These are phyloP conservation scores for Saturnispora bothae DNA, from an alignment of 805 yeast species.

Conservation along the genomic window DNA sequence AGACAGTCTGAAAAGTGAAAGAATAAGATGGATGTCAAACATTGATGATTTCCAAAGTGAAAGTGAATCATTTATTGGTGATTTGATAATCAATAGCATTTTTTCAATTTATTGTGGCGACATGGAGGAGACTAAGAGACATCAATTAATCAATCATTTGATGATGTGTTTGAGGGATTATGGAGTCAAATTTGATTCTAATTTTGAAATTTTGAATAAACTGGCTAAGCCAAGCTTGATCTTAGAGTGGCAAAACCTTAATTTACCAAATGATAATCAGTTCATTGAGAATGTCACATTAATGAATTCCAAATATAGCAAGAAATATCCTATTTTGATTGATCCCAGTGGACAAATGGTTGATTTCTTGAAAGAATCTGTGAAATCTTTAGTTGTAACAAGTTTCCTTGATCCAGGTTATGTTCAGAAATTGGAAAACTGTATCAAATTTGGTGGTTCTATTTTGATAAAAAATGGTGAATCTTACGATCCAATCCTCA, in stretches of 20 bases:
- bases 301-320: conserved; percentile 19
- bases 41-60: conserved; percentile 39
- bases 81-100: conserved; percentile 54
- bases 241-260: conserved; percentile 40
- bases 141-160: conserved; percentile 16
- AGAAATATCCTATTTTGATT: conserved; percentile 46
- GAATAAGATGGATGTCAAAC: conserved; percentile 61
- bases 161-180: conserved; percentile 23
- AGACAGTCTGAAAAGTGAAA: conserved; percentile 54
- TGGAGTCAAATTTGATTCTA: conserved; percentile 31
- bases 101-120: conserved; percentile 51
- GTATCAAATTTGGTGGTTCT: conserved; percentile 72
- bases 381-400: conserved; percentile 38
- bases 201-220: conserved; percentile 14
- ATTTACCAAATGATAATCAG: conserved; percentile 48
- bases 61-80: conserved; percentile 46
- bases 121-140: conserved; percentile 29
- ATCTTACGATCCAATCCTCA: conserved; percentile 62
- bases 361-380: conserved; percentile 29
- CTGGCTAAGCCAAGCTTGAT: conserved; percentile 20
- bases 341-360: conserved; percentile 55
- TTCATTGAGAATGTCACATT: conserved; percentile 55
- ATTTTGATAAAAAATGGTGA: conserved; percentile 75
- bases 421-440: conserved; percentile 61
- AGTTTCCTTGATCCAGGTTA: conserved; percentile 66